Percentiles rank a stretch among this genome's conserved stretches.
Evolutionary conservation across 176 grass and related monocot species (phyloP).

Genomic region (Aegilops tauschii): DNA sequence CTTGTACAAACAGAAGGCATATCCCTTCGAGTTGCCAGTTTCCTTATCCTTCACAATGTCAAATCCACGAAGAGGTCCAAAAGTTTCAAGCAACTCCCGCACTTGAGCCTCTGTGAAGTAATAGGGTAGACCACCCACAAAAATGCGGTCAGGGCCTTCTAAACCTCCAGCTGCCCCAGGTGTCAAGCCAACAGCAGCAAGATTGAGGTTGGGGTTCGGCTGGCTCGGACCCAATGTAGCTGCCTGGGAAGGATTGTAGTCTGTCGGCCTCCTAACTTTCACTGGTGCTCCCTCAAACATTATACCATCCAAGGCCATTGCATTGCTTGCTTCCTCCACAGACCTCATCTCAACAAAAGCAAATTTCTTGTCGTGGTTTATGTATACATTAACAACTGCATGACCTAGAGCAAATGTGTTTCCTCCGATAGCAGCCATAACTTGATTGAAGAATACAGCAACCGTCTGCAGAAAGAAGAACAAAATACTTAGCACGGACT

Average conservation of each 20-base stretch:
- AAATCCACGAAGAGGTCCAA: constrained; percentile 84
- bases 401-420: constrained; percentile 92
- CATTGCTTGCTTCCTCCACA: constrained; percentile 99
- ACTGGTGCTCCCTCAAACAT: constrained; percentile 91
- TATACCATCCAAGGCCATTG: constrained; percentile 96
- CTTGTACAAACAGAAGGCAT: constrained; percentile 93
- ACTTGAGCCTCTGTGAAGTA: constrained; percentile 98
- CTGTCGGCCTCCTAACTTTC: constrained; percentile 84
- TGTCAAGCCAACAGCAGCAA: constrained; percentile 84
- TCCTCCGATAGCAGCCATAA: constrained; percentile 92
- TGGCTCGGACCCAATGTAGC: constrained; percentile 76
- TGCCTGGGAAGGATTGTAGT: constrained; percentile 95
- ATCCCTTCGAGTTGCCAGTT: constrained; percentile 95
- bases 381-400: constrained; percentile 96
- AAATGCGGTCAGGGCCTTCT: constrained; percentile 94
- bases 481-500: not conserved
- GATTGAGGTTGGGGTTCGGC: constrained; percentile 88
- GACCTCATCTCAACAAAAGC: constrained; percentile 99
- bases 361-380: constrained; percentile 99
- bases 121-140: constrained; percentile 94
- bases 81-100: constrained; percentile 83
- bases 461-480: constrained; percentile 54
- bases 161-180: constrained; percentile 79
- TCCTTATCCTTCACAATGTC: constrained; percentile 97
- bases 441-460: constrained; percentile 92